Conservation (phyloP, 2,329 filamentous ascomycete species). For the Trichoderma semiorbis region DNA sequence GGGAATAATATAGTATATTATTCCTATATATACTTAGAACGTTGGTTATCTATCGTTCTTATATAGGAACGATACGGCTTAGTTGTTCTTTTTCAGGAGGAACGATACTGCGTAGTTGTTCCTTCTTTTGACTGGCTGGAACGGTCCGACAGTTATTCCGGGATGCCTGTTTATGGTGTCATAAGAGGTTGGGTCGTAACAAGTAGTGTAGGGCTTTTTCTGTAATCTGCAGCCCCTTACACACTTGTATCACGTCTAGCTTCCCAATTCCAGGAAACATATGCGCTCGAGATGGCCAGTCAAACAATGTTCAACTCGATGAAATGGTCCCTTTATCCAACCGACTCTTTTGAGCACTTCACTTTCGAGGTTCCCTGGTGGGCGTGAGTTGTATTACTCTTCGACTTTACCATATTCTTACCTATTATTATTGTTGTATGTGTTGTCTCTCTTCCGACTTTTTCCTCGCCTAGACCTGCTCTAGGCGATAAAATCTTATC, state of each 20-base stretch:
- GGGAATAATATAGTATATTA: too few species aligned
- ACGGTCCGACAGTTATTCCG: too few species aligned
- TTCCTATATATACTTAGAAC: too few species aligned
- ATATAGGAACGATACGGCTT: too few species aligned
- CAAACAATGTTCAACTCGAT: not conserved
- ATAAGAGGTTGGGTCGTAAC: too few species aligned
- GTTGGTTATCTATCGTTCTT: too few species aligned
- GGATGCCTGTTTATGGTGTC: too few species aligned
- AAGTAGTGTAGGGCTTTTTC: not conserved
- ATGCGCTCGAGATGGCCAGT: not conserved
- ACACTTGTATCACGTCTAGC: not conserved
- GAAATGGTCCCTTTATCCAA: not conserved
- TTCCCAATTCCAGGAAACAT: not conserved
- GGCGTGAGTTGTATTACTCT: not conserved
- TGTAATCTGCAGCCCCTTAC: not conserved
- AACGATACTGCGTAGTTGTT: too few species aligned
- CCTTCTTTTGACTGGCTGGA: too few species aligned
- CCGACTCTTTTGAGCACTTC: not conserved
- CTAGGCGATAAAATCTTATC: not conserved
- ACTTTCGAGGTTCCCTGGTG: not conserved
- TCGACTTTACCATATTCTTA: not conserved
- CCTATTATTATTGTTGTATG: not conserved
- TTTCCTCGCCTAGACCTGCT: not conserved
- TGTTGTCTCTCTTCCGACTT: not conserved
- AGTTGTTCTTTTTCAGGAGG: too few species aligned